Conservation (phyloP, 1,139 yeast genomes). For the Magnusiomyces clavatus region DNA sequence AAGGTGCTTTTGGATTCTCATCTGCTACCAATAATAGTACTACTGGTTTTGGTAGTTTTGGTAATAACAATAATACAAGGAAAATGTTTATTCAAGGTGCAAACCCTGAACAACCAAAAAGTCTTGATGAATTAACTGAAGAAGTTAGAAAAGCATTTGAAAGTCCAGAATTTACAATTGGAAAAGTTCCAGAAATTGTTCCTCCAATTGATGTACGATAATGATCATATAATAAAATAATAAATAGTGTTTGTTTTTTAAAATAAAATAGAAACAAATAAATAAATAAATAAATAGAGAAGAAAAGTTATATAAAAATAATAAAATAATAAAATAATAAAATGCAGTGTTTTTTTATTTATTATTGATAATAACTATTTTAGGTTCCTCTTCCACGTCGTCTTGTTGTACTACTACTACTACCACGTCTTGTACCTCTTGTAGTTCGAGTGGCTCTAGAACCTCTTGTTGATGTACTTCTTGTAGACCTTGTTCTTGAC, state of each 20-base stretch:
- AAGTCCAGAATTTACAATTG: conserved; percentile 47
- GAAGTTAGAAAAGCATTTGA: conserved; percentile 44
- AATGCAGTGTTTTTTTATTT: not conserved
- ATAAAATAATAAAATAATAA: not conserved
- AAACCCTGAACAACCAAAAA: conserved; percentile 30
- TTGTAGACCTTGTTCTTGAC: not conserved
- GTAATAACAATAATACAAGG: not conserved
- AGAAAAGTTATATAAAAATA: no score
- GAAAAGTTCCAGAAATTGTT: conserved; percentile 68
- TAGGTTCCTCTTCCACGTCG: not conserved
- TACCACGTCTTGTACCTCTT: not conserved
- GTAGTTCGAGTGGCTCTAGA: not conserved
- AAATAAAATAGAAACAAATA: no score
- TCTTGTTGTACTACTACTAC: not conserved
- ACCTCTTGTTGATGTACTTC: not conserved
- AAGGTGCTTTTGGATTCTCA: conserved; percentile 6
- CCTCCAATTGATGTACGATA: conserved; percentile 56
- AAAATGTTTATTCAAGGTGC: conserved; percentile 30
- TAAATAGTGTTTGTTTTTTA: no score
- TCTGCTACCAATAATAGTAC: conserved; percentile 8
- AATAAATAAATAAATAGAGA: no score
- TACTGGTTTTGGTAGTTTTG: not conserved
- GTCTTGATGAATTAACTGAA: conserved; percentile 37
- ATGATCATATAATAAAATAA: not conserved
- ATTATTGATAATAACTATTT: not conserved